Base-by-base conservation (phyloP, 2,329 filamentous ascomycete genomes). In the Fusarium multiceps region DNA sequence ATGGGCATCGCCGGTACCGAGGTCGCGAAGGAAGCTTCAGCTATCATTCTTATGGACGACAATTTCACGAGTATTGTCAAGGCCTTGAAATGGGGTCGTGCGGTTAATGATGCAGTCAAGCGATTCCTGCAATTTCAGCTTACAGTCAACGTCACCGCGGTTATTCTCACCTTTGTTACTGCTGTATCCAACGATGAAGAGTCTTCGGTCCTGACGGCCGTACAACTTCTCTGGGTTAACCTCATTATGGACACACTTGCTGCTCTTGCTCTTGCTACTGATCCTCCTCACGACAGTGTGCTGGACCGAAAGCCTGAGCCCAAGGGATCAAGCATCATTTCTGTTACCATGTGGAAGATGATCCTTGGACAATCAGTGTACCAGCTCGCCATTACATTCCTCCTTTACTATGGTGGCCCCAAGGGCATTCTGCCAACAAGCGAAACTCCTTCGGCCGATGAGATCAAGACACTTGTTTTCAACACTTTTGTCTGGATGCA, bases 401-500 rank as follows among this genome's bases (percentile, higher is more conserved):
- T 95, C 66, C 86, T 98, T 25, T 94, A 94, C 82, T 98, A 94
- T 73, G 93, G 88, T 47, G 27, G 88, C 87, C 46, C 81, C 80
- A 63, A 82, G 74, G 30, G 78, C 6, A 69, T 81, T 7, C 58
- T 79, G 25, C 78, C 79, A 4, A 69, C 78, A 25, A 84, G 94
- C n/a, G 83, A 84, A 8, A 76, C 71, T 7, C 76, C 75, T 11
- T 57, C 48, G 1, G 25, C 48, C 2, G 80, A 77, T 2, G 85
- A 92, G 74, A 85, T 97, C 63, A 84, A 89, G 59, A 97, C 94
- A 4, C 86, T 98, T 49, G 92, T 98, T 10, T 98, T 98, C 87
- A 98, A 98, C 83, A 96, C 93, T 0, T 98, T 98, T 78, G 95
- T 98, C 55, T 98, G 95, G 95, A 98, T 98, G 94, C 95, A 98